Conservation (phyloP, 495 filamentous ascomycete genomes). For the Astrocystis sublimbata region DNA sequence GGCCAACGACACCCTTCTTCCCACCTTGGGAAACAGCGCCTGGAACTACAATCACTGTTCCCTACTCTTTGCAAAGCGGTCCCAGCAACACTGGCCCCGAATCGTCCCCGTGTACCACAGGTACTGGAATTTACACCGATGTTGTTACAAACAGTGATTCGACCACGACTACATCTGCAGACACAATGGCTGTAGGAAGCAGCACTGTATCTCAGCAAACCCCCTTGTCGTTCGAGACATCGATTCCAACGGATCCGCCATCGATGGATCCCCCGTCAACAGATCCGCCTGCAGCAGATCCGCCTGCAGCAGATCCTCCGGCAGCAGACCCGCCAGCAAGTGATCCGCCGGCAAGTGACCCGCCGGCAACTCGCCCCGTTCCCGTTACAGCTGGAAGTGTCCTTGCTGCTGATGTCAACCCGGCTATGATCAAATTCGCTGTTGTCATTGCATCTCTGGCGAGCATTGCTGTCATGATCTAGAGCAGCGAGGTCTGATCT, state of each 20-base stretch:
- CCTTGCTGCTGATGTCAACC: background rate
- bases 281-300: no score
- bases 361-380: background rate
- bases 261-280: no score
- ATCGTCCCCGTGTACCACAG: conserved; percentile 16
- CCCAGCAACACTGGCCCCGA: background rate
- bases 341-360: no score
- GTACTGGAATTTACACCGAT: conserved; percentile 16
- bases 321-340: no score
- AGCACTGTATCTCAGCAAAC: conserved; percentile 4
- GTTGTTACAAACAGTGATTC: conserved; percentile 6
- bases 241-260: background rate
- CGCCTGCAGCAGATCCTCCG: no score
- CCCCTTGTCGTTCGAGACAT: conserved; percentile 5
- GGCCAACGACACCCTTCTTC: background rate
- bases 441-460: background rate
- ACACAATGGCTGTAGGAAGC: conserved; percentile 12
- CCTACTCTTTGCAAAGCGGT: background rate
- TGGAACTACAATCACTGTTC: conserved; percentile 11
- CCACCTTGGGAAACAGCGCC: conserved; percentile 5
- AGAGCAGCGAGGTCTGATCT: background rate
- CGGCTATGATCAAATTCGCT: background rate
- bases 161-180: conserved; percentile 10
- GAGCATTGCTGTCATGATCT: conserved; percentile 8
- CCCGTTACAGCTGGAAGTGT: conserved; percentile 1